Evolutionary conservation across 1,139 yeast species (phyloP).

Genomic region (Insectozyma bohioensis): DNA sequence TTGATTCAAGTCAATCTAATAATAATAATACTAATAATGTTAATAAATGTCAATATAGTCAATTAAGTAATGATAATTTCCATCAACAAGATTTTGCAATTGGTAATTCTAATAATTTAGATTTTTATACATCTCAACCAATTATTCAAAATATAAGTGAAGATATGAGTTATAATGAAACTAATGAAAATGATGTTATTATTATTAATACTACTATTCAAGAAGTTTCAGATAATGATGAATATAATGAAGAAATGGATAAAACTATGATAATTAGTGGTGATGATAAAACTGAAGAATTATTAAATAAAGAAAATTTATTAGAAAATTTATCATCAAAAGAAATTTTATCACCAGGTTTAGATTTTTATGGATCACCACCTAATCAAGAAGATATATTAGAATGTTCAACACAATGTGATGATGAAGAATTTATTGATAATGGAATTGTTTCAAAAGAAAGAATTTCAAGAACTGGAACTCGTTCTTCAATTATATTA

Average conservation of each 20-base stretch:
- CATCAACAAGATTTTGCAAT: slow-evolving; percentile 11
- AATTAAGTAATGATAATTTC: slow-evolving; percentile 13
- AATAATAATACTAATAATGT: too few relatives aligned
- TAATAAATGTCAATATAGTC: slow-evolving; percentile 6
- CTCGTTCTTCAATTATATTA: background rate
- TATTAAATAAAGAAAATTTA: slow-evolving; percentile 9
- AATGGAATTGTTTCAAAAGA: slow-evolving; percentile 1
- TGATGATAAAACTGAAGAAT: slow-evolving; percentile 9
- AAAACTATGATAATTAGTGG: slow-evolving; percentile 6
- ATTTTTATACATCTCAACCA: slow-evolving; percentile 12
- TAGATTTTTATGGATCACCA: background rate
- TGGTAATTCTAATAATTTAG: slow-evolving; percentile 1
- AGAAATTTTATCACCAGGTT: background rate
- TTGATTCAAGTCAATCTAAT: too few relatives aligned
- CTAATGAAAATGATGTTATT: slow-evolving; percentile 8
- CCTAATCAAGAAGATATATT: slow-evolving; percentile 7
- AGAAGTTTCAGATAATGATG: slow-evolving; percentile 4
- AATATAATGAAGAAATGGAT: slow-evolving; percentile 10
- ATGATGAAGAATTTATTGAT: background rate
- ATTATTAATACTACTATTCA: slow-evolving; percentile 1
- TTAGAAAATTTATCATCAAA: too few relatives aligned
- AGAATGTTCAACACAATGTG: slow-evolving; percentile 5
- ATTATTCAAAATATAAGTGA: background rate
- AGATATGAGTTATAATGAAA: background rate
- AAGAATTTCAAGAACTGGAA: background rate